A percentile compares a stretch with the other conserved stretches of the same genome.
Conservation (phyloP, 345 rosid species). For the Eucalyptus erythrocorys region DNA sequence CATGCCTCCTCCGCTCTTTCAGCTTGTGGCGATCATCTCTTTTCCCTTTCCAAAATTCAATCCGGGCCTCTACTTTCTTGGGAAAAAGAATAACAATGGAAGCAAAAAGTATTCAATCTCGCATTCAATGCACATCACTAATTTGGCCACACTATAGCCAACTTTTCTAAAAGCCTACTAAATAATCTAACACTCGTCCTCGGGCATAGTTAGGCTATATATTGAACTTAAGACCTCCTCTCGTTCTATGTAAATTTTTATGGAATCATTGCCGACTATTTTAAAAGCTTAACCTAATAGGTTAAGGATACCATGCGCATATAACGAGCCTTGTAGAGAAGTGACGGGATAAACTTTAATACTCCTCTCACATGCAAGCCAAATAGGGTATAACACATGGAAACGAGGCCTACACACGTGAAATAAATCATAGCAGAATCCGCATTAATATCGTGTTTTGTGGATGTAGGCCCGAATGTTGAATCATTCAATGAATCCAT, state of each 20-base stretch:
- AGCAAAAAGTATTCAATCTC: not conserved
- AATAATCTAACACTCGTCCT: not conserved
- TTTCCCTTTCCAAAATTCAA: not conserved
- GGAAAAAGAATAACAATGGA: not conserved
- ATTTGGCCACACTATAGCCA: not conserved
- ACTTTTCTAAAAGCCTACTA: not conserved
- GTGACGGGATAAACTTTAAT: not conserved
- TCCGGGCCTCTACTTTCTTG: not conserved
- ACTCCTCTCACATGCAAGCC: not conserved
- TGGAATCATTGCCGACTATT: fast-evolving
- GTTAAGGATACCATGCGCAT: not conserved
- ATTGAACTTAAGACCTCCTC: not conserved
- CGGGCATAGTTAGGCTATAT: not conserved
- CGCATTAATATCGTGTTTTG: not conserved
- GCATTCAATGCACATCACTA: not conserved
- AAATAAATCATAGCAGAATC: not conserved
- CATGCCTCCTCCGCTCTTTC: not conserved
- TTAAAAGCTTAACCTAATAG: not conserved
- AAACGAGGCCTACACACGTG: not conserved
- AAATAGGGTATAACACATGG: fast-evolving
- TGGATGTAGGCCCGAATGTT: not conserved
- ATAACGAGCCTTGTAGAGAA: not conserved
- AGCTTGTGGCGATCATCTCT: not conserved
- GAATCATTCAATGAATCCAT: not conserved
- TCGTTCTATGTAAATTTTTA: not conserved